Conservation (phyloP, 2,329 filamentous ascomycete genomes). For the Alternaria sp. region DNA sequence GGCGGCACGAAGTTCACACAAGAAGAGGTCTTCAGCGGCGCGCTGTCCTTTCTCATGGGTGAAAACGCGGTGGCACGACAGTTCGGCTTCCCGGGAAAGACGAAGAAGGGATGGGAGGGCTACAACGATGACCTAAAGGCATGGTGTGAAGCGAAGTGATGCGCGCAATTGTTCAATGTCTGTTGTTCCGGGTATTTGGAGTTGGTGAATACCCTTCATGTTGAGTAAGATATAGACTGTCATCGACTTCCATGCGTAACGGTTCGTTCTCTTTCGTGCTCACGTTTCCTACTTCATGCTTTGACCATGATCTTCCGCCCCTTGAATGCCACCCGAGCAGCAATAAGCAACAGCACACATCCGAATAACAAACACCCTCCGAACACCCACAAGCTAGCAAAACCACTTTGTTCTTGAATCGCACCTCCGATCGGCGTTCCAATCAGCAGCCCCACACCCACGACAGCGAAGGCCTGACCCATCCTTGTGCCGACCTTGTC, state of each 20-base stretch:
- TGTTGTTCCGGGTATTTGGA: not conserved
- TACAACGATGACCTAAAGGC: conserved; percentile 22
- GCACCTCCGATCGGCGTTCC: conserved; percentile 65
- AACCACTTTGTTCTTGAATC: conserved; percentile 56
- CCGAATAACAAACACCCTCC: conserved; percentile 45
- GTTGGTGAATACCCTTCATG: not conserved
- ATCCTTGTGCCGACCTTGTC: conserved; percentile 59
- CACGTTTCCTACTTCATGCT: conserved; percentile 17
- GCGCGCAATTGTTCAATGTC: not conserved
- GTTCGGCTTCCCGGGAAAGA: conserved; percentile 19
- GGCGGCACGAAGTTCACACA: conserved; percentile 27
- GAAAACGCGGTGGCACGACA: conserved; percentile 11
- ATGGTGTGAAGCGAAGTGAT: conserved; percentile 14
- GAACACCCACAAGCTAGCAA: conserved; percentile 52
- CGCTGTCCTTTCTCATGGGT: conserved; percentile 21
- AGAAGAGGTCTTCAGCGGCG: conserved; percentile 24
- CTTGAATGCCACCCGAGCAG: conserved; percentile 31
- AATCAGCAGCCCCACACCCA: conserved; percentile 59
- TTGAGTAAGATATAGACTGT: not conserved
- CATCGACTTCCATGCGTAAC: not conserved
- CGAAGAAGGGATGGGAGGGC: conserved; percentile 12
- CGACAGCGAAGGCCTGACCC: conserved; percentile 62
- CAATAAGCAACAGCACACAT: conserved; percentile 23
- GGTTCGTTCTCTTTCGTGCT: not conserved
- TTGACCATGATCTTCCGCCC: conserved; percentile 35